Conservation (phyloP, 139 green algal species). For the Edaphochlamys debaryana region DNA sequence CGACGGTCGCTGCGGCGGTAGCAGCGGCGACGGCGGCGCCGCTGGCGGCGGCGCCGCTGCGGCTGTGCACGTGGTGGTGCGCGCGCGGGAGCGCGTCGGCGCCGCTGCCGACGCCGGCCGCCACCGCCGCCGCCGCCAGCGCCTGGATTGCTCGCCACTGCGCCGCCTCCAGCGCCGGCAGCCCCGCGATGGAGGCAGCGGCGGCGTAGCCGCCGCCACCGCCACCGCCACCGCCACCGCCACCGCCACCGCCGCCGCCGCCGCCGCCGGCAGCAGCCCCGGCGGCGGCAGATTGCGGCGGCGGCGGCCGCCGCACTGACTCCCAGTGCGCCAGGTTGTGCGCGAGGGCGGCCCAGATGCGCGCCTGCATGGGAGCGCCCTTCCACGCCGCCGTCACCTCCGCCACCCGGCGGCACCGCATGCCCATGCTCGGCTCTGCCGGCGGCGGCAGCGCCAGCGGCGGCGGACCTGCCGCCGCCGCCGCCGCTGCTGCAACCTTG, state of each 20-base stretch:
- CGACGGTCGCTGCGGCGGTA: no score
- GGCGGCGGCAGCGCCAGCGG: neutral
- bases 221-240: neutral
- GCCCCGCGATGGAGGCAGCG: constrained; percentile 5
- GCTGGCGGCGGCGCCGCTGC: neutral
- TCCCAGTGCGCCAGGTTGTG: constrained; percentile 53
- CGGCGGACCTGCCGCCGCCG: neutral
- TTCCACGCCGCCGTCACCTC: neutral
- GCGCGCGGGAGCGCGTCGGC: neutral
- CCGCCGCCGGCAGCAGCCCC: neutral
- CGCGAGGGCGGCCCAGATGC: constrained; percentile 40
- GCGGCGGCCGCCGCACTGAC: constrained; percentile 21
- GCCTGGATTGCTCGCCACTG: constrained; percentile 45
- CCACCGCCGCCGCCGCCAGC: constrained; percentile 17
- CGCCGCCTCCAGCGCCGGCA: constrained; percentile 44
- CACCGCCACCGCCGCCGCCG: neutral
- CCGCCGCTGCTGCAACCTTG: no score
- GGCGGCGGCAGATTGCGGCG: neutral
- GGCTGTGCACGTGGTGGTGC: neutral
- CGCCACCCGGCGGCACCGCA: neutral
- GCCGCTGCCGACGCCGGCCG: neutral
- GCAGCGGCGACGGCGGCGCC: neutral
- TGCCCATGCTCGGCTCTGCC: neutral
- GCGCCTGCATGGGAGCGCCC: no score
- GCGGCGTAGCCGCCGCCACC: neutral